Base-by-base conservation (phyloP, 441 rosid species). In the Brassica balearica region DNA sequence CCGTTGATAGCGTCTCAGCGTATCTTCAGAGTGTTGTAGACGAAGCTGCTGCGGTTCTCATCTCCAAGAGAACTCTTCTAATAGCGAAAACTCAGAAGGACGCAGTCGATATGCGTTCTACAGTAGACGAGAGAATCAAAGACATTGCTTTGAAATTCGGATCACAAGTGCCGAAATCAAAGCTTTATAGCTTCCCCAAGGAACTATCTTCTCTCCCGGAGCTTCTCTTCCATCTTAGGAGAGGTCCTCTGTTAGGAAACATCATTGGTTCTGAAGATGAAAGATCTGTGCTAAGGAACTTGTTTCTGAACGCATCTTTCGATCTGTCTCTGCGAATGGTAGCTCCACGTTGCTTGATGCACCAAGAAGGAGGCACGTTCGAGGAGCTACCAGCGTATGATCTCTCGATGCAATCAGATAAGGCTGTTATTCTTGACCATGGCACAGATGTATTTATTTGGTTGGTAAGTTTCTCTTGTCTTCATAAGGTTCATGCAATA, bases 231-330 rank as follows among this genome's bases (percentile, higher is more conserved):
- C 98, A 93, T 84, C 98, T 95, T 71, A 89, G 88, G 84, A 89
- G 97, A 66, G 97, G 99, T 22, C 94, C 97, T 34, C 84, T 95
- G 62, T 82, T 95, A 64, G 99, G 99, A 87, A 92, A 84, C 89
- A 93, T 95, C 83, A 82, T 95, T 72, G 98, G 99, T 65, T 97
- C 92, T 80, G 99, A 95, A 84, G 99, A 95, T 86, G 98, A 95
- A 86, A 90, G 98, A 76, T 92, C 96, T 12, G 90, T 91, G 17
- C 80, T 95, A 32, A 86, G 95, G 71, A 90, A 88, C 84, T 71
- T 93, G 87, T 93, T 93, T 88, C 84, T 95, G 43, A 92, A 92
- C 69, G 93, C 97, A 63, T 95, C 97, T 22, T 93, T 90, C 81
- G 97, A 91, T 82, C 91, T 96, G 62, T 92, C 99, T 7, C 92